Evolutionary conservation across 805 yeast genomes (phyloP), one percentile per base, ranked within the genome.

Genomic region (Lipomyces yamadae): DNA sequence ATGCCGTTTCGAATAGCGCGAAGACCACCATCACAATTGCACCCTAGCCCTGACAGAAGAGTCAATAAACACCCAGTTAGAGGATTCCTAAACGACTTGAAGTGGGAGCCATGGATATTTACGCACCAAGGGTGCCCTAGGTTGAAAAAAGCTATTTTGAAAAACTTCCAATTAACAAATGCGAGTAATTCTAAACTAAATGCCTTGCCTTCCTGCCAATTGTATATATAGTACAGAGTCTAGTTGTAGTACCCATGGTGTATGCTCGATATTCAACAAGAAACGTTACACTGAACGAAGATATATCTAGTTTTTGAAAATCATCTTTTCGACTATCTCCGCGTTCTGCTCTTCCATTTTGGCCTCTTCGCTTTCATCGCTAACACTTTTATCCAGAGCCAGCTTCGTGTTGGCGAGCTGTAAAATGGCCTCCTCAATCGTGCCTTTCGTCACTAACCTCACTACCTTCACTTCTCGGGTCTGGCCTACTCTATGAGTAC

Each of bases 401-500:
- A 95, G 83, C 78, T 95, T 95, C 74, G 94, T 91, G 74, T 90
- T 90, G 0, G 98, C 98, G 74, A 95, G 79, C 73, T 86, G 87
- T 67, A 88, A 82, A 72, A 95, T 93, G 72, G 90, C 92, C 77
- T 94, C 98, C 73, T 95, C 99, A 52, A 95, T 89, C 0, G 97
- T 87, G 64, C 86, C 83, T 70, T 83, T 84, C 8, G 90, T 84
- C 61, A 95, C 87, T 68, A 95, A 79, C 64, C 96, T 86, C 53
- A 85, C 83, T 18, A 96, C 97, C 62, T 82, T 80, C 29, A 95
- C 99, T 59, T 90, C 91, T 63, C 88, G 86, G 5, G 88, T 86
- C 79, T 94, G 98, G 1, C 99, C 99, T 33, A 95, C 97, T 78
- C 99, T 85, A 77, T 95, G 99, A 0, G 98, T 97, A 76, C 99